These are phyloP conservation scores for Paradendryphiella salina DNA, from an alignment of 2,329 filamentous ascomycete species.

Conservation along the genomic window DNA sequence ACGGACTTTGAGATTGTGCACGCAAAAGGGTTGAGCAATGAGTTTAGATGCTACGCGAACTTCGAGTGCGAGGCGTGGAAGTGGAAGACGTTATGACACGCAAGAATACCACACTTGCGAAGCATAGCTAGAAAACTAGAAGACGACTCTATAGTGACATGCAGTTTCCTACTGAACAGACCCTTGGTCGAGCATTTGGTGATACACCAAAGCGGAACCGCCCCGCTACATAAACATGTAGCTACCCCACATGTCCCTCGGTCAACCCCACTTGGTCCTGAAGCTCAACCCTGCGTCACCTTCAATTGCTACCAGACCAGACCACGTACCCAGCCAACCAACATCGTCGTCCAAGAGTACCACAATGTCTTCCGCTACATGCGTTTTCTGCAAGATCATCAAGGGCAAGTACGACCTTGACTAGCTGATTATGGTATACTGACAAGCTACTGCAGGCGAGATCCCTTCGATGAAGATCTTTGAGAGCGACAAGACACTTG, in stretches of 20 bases:
- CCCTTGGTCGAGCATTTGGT: neutral
- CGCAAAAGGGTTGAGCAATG: constrained; percentile 74
- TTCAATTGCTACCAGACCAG: constrained; percentile 9
- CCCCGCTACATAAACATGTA: neutral
- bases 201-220: constrained; percentile 5
- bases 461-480: constrained; percentile 97
- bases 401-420: constrained; percentile 63
- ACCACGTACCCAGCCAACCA: constrained; percentile 28
- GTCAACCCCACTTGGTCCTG: constrained; percentile 14
- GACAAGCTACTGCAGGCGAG: constrained; percentile 64
- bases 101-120: neutral
- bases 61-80: constrained; percentile 64
- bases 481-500: constrained; percentile 89
- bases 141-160: neutral
- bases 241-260: constrained; percentile 29
- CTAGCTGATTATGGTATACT: neutral
- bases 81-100: constrained; percentile 28
- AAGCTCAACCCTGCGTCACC: constrained; percentile 18
- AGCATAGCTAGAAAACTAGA: neutral
- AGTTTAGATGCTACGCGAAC: constrained; percentile 79
- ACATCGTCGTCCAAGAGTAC: constrained; percentile 27
- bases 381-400: constrained; percentile 98
- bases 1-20: constrained; percentile 72
- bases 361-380: constrained; percentile 67
- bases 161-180: neutral